Base-by-base conservation (phyloP, 257 asterid genomes). In the Ballota nigra region DNA sequence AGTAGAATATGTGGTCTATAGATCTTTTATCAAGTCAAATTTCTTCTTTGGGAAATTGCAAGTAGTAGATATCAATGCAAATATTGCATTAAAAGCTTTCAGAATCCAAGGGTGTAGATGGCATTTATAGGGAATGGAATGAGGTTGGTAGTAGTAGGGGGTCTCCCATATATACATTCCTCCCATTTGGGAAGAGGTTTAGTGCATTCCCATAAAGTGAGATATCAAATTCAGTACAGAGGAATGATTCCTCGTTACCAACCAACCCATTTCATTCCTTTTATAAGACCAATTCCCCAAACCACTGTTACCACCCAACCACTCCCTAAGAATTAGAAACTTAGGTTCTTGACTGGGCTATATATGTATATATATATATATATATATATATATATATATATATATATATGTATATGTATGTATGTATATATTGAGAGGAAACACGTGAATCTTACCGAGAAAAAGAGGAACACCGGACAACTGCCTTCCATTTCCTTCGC, bases 381-480 rank as follows among this genome's bases (percentile, higher is more conserved):
- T n/a, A n/a, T n/a, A n/a, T n/a, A n/a, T n/a, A n/a, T n/a, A n/a
- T n/a, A n/a, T n/a, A n/a, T n/a, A n/a, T n/a, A n/a, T n/a, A n/a
- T n/a, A n/a, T n/a, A n/a, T n/a, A n/a, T n/a, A n/a, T n/a, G n/a
- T n/a, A n/a, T n/a, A n/a, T n/a, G n/a, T n/a, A n/a, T n/a, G n/a
- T n/a, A n/a, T n/a, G n/a, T n/a, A n/a, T n/a, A n/a, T n/a, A n/a
- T 45, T n/a, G 6, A 47, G 28, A 73, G 36, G 47, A 58, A n/a
- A 68, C 51, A 72, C 45, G 52, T 38, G 55, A 45, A 68, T 79
- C 89, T 71, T 87, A 95, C 99, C 45, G 99, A 95, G 82, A 95
- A 95, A 75, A 95, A 79, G 69, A 95, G 98, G 75, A 92, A 95
- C 58, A 95, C 83, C 1, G 98, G 99, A 69, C 91, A 90, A 68